These are phyloP conservation scores for Pseudoturritis turrita DNA, from an alignment of 345 rosid genomes.

Conservation along the genomic window DNA sequence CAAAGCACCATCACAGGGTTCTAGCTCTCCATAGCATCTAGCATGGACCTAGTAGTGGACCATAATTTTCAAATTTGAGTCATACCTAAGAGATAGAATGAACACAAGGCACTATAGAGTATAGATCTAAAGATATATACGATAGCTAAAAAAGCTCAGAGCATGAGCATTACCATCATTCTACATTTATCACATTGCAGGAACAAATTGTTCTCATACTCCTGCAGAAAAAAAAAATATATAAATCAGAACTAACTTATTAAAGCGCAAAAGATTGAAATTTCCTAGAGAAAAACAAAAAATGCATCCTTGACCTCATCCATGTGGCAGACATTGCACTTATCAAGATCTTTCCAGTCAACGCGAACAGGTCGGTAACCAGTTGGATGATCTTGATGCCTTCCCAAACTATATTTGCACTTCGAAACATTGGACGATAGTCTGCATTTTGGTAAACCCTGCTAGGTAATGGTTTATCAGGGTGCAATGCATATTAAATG, in stretches of 20 bases:
- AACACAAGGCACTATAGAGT: not conserved
- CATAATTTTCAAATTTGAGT: not conserved
- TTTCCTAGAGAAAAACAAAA: not conserved
- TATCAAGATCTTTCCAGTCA: constrained; percentile 97
- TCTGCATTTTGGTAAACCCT: constrained; percentile 70
- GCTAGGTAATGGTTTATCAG: constrained; percentile 28
- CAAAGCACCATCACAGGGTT: constrained; percentile 76
- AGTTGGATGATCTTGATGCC: constrained; percentile 55
- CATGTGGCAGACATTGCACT: constrained; percentile 96
- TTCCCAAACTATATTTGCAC: constrained; percentile 46
- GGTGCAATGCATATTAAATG: constrained; percentile 2
- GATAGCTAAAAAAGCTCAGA: constrained; percentile 16
- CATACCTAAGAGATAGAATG: constrained; percentile 1
- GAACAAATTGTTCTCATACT: constrained; percentile 89
- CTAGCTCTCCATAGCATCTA: constrained; percentile 89
- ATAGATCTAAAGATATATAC: not conserved
- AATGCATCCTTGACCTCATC: constrained; percentile 64
- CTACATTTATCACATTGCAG: constrained; percentile 98
- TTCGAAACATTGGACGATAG: constrained; percentile 38
- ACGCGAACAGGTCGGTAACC: constrained; percentile 94
- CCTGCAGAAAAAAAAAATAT: constrained; percentile 44
- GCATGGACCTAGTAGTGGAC: constrained; percentile 76
- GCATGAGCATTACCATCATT: constrained; percentile 69
- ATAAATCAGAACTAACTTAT: constrained; percentile 1
- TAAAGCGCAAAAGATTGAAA: not conserved